Evolutionary conservation across 2,329 filamentous ascomycete species (phyloP), one percentile per base, ranked within the genome.

Genomic region (Apiospora koreana): DNA sequence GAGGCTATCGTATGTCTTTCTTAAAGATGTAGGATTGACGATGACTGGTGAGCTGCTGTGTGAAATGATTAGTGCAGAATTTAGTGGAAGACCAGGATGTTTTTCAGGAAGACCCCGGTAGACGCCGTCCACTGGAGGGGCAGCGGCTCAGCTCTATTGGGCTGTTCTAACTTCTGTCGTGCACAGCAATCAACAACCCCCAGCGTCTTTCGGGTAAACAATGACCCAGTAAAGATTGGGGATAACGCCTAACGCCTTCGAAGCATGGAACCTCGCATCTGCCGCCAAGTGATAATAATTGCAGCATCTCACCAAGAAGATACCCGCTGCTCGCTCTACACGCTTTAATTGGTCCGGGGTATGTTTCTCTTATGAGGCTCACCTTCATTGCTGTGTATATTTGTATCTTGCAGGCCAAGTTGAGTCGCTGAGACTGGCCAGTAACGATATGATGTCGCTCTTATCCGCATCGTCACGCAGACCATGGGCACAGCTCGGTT

Each of bases 401-500:
- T 14, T 8, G 21, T 62, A 38, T 62, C 18, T 62, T 38, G 28
- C 31, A 38, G 54, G 31, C 18, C 54, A 62, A 62, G 54, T 38
- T n/a, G 54, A 38, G 54, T 28, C 23, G 31, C 54, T 38, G 9
- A 62, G 31, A 18, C 28, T n/a, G 54, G 18, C 28, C 3, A 8
- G 54, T 62, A 38, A 28, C 9, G 18, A 62, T 62, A 28, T 5
- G 18, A 62, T 62, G 54, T 62, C 54, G 54, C 54, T 62, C 31
- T 31, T 62, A n/a, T 62, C 31, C 10, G 9, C 72, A 71, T 65
- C 72, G 73, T 70, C 71, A 73, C 43, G 75, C 74, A 75, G 74
- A 71, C 74, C 73, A 70, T 43, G 71, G 72, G 65, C 70, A 58
- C 64, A 75, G 69, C 66, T 69, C 72, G 69, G 68, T 21, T 4